Base-by-base conservation (phyloP, 176 grass and related monocot genomes). In the Rhynchospora breviuscula region DNA sequence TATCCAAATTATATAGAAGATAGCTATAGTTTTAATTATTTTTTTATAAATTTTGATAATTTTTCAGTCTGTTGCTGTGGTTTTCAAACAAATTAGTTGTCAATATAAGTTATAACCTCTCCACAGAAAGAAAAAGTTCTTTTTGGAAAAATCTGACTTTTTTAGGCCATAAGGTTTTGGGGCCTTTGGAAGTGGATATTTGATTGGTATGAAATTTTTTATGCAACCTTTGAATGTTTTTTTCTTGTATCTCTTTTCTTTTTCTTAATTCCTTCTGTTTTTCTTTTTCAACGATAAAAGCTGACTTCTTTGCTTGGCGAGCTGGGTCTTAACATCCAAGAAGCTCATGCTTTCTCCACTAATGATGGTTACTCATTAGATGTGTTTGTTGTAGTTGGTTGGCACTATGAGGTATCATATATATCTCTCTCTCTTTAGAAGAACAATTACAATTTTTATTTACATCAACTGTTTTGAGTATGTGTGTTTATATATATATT, bases 341-440 rank as follows among this genome's bases (percentile, higher is more conserved):
- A 99, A 92, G 96, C 96, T 63, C 96, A 99, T 85, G 96, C 93
- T 1, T 99, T 99, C 88, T 99, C 96, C 78, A 99, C 96, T 85
- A 99, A 95, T 52, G 96, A 99, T 84, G 93, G 96, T 80, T 99
- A 90, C 77, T 99, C 96, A 63, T 89, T 99, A 1, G 96, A 99
- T 35, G 96, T 99, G 1, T 99, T 99, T 85, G 96, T 99, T 84
- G 96, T 99, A 86, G 89, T 95, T 67, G 96, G 96, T 72, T 99
- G 96, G 96, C 91, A 91, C 10, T 85, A 88, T 65, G 96, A 99
- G 93, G 96, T 95, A 95, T 54, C 22, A 61, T 13, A 25, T 29
- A 44, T 76, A 12, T n/a, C 8, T 81, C 59, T 2, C 46, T 63
- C 84, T 83, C 64, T 60, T 19, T 78, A 52, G 61, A 83, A 45